These are phyloP conservation scores for Limnanthes douglasii DNA, from an alignment of 345 rosid genomes.

Conservation along the genomic window DNA sequence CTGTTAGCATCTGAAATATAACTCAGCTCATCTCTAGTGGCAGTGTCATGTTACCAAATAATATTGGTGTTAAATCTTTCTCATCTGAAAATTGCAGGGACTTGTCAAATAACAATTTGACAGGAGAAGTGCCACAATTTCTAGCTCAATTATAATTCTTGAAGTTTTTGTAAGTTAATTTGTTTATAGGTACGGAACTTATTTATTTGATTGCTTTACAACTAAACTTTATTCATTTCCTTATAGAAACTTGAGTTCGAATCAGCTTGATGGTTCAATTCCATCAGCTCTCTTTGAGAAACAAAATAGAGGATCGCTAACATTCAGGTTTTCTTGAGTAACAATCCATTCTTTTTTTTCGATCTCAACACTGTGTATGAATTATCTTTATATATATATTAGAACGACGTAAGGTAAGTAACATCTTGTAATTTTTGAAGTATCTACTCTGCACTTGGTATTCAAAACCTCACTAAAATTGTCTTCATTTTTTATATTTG, in stretches of 20 bases:
- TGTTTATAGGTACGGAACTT: neutral
- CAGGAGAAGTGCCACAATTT: constrained; percentile 18
- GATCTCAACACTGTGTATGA: too few relatives aligned
- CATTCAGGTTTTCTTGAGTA: too few relatives aligned
- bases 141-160: constrained; percentile 17
- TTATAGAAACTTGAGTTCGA: constrained; percentile 13
- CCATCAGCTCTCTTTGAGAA: constrained; percentile 12
- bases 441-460: too few relatives aligned
- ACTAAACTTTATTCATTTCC: too few relatives aligned
- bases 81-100: constrained; percentile 15
- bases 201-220: neutral
- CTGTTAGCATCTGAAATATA: constrained; percentile 11
- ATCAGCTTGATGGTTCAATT: constrained; percentile 14
- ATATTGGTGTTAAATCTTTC: neutral
- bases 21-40: neutral
- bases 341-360: constrained; percentile 1
- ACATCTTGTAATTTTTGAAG: neutral
- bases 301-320: neutral
- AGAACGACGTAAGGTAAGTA: too few relatives aligned
- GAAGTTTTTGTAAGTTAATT: constrained; percentile 20
- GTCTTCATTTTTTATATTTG: neutral
- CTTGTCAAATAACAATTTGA: constrained; percentile 20
- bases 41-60: too few relatives aligned
- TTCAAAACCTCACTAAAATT: too few relatives aligned
- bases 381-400: too few relatives aligned